Base-by-base conservation (phyloP, 2,329 filamentous ascomycete species). In the Nakataea oryzae region DNA sequence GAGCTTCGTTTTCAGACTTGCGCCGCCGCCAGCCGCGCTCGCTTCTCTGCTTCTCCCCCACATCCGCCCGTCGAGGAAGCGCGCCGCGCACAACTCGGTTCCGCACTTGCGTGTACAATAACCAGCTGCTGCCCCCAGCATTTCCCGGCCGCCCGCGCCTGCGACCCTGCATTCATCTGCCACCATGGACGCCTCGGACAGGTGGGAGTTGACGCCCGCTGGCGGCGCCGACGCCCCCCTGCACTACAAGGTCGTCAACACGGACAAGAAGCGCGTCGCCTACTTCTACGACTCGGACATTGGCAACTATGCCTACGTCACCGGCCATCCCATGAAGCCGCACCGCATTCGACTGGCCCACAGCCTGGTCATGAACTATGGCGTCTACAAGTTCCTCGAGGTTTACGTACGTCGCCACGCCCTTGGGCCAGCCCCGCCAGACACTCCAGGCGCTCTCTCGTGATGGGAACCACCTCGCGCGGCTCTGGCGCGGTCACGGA, bases 281-380 rank as follows among this genome's bases (percentile, higher is more conserved):
- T 97, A 97, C 78, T 97, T 97, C 76, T 97, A 97, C 82, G 93
- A 97, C 73, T 96, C 91, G 3, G 93, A 97, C 77, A 95, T 97
- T 72, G 93, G 93, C 67, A 97, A 97, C 76, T 97, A 97, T 79
- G 93, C 93, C 73, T 97, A 97, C 72, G 91, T 96, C 63, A 92
- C 91, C 65, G 92, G 91, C 26, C 95, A 99, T 79, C 95, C 95
- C 55, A 99, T 99, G 95, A 99, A 99, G 76, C 95, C 95, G 65
- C 96, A 96, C 84, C 89, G 95, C 27, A 88, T 99, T 70, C 91
- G 93, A 26, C 79, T 99, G 67, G 96, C 95, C 59, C 96, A 99
- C 75, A 95, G 96, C 70, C 83, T 99, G 68, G 92, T 99, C 62
- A 89, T 97, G 81, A 92, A 95, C 63, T 97, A 97, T 78, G 91